Evolutionary conservation across 768 basidiomycete species (phyloP), one percentile per base, ranked within the genome.

Genomic region (Pleurotus platypus): DNA sequence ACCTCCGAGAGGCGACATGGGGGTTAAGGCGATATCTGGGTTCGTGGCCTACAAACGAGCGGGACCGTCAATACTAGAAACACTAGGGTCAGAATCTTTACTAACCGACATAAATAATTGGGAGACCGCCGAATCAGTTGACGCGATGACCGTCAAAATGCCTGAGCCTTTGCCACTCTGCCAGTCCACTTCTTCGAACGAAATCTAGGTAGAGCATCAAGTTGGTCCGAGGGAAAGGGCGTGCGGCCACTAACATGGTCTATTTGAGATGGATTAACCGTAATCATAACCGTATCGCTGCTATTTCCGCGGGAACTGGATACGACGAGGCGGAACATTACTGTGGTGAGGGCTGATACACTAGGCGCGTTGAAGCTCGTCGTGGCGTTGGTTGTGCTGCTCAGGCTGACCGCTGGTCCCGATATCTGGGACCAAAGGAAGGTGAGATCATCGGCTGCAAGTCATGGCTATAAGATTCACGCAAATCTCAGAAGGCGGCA

Each of bases 141-240:
- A 20, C 1, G 64, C 64, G 30, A 56, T 58, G 6, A 62, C 63
- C 6, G 64, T 61, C 16, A 58, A 55, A 24, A 45, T 59, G 2
- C 61, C 61, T 35, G 57, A 58, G 2, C 63, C 62, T 51, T 57
- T 47, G 40, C 64, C 64, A 11, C 58, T 62, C 46, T 62, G 47
- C 58, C 63, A 62, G 18, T 56, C 27, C 12, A 64, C 57, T 30
- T 51, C 16, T 40, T 59, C 61, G 2, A 64, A 55, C 5, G 63
- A 55, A 30, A 66, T 61, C 40, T 57, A 22, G 46, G 49, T 50
- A 39, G n/a, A 46, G 27, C 49, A 38, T 45, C 50, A 46, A 15
- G 8, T n/a, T 16, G 5, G 20, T 16, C 12, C 12, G 11, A 15
- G 20, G 9, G 20, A 42, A 39, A 30, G 16, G 35, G 15, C 5